Base-by-base conservation (phyloP, 805 yeast genomes). In the Ogataea glucozyma region DNA sequence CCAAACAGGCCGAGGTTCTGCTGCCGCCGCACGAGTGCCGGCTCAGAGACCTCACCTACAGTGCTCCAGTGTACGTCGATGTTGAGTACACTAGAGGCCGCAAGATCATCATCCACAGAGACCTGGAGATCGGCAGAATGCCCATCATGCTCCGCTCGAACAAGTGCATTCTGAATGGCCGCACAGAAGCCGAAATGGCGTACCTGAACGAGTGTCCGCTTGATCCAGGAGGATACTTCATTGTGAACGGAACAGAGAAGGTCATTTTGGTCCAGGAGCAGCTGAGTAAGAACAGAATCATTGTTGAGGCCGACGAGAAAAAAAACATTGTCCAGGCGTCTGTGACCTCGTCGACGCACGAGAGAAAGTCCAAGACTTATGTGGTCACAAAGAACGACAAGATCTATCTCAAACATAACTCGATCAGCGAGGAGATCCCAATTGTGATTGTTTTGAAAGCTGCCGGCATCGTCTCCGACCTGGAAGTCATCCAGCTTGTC, bases 171-270 rank as follows among this genome's bases (percentile, higher is more conserved):
- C 70, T 93, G 46, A 80, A 80, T 48, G 95, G 89, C 14, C 81
- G 85, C 36, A 72, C 79, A 38, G 96, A 91, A 57, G 64, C 70
- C 22, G 84, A 80, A 54, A 91, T 93, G 98, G 97, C 99, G 0
- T 69, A 69, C 19, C 72, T 86, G 53, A 83, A 87, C 54, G 99
- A 93, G 66, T 93, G 99, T 66, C 99, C 99, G 0, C 72, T 93
- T 38, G 99, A 93, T 67, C 99, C 99, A 6, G 99, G 99, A 68
- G 99, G 99, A 57, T 93, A 93, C 61, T 93, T 93, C 60, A 87
- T 91, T 60, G 97, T 91, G 38, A 91, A 91, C 61, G 99, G 99
- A 64, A 93, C 99, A 0, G 99, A 93, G 58, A 93, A 93, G 64
- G 99, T 93, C 33, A 93, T 93, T 50, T 75, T 93, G 53, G 95